Conservation (phyloP, 108 stramenopile genomes). For the Chaetoceros muelleri region DNA sequence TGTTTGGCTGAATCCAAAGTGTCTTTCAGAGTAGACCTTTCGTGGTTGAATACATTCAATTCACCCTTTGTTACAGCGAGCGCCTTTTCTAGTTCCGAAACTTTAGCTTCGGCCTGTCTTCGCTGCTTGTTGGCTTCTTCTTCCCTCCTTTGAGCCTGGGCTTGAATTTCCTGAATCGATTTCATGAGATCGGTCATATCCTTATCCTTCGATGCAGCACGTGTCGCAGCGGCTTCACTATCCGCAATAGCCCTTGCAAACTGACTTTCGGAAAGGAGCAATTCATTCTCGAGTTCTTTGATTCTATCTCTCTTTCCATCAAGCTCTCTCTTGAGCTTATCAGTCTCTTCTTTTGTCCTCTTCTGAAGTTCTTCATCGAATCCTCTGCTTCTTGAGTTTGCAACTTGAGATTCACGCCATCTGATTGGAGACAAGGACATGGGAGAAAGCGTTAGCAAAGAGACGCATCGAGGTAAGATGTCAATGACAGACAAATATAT, state of each 20-base stretch:
- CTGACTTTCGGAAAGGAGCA: background rate
- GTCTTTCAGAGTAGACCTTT: slow-evolving; percentile 17
- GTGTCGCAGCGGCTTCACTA: background rate
- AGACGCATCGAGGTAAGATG: too few species aligned
- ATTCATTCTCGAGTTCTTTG: background rate
- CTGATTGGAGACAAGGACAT: background rate
- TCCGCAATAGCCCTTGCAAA: slow-evolving; percentile 6
- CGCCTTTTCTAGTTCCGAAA: slow-evolving; percentile 1
- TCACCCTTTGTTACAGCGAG: slow-evolving; percentile 2
- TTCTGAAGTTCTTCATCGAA: slow-evolving; percentile 1
- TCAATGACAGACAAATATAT: too few species aligned
- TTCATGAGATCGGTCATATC: slow-evolving; percentile 23
- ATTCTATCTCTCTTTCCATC: slow-evolving; percentile 4
- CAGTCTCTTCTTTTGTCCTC: slow-evolving; percentile 2
- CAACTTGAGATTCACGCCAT: background rate
- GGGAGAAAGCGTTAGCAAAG: too few species aligned
- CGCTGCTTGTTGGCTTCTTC: slow-evolving; percentile 7
- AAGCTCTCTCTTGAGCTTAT: slow-evolving; percentile 11
- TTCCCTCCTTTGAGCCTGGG: slow-evolving; percentile 9
- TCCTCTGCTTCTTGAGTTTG: background rate
- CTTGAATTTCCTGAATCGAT: slow-evolving; percentile 16
- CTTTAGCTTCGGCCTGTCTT: slow-evolving; percentile 10
- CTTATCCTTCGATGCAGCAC: slow-evolving; percentile 9
- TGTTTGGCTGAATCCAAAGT: slow-evolving; percentile 6
- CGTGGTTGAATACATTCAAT: slow-evolving; percentile 3